Evolutionary conservation across 2,329 filamentous ascomycete species (phyloP), one percentile per base, ranked within the genome.

Genomic region (Fusarium pseudonygamai): DNA sequence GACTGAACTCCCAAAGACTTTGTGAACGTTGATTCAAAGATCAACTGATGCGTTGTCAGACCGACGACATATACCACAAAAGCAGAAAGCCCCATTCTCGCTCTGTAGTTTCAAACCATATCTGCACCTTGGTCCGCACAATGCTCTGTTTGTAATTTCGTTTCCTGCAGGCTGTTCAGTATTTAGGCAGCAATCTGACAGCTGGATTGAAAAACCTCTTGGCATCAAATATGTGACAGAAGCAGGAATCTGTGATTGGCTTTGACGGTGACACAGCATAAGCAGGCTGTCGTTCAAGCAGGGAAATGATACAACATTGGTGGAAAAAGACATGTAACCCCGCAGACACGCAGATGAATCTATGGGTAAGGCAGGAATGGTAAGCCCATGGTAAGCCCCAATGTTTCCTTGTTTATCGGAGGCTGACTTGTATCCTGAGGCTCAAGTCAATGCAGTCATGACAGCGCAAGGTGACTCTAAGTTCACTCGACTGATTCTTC

Each of bases 41-140:
- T 15, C 13, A n/a, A 42, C 15, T 1, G 10, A n/a, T 42, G 8
- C 22, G 39, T n/a, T n/a, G 6, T 42, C 14, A n/a, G 22, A n/a
- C 4, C 8, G 39, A 15, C 3, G 13, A n/a, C 10, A 12, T 42
- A 42, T 15, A 2, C 22, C 5, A n/a, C 1, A 40, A n/a, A n/a
- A 13, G 5, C 5, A n/a, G 8, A n/a, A 42, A 42, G 22, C 22
- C 13, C 7, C 39, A 42, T n/a, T n/a, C 13, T 42, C 1, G 4
- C 13, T 42, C 22, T 15, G 22, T 10, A 13, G 10, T 42, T 42
- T 42, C 39, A 42, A n/a, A 8, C 22, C 6, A n/a, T 2, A 15
- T n/a, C 39, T 42, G 22, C 39, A 42, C 13, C 22, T n/a, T 14
- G 39, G 39, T 7, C 22, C 22, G 13, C 13, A 8, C 22, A 42